These are phyloP conservation scores for Metschnikowia cubensis DNA, from an alignment of 805 yeast species.

Conservation along the genomic window DNA sequence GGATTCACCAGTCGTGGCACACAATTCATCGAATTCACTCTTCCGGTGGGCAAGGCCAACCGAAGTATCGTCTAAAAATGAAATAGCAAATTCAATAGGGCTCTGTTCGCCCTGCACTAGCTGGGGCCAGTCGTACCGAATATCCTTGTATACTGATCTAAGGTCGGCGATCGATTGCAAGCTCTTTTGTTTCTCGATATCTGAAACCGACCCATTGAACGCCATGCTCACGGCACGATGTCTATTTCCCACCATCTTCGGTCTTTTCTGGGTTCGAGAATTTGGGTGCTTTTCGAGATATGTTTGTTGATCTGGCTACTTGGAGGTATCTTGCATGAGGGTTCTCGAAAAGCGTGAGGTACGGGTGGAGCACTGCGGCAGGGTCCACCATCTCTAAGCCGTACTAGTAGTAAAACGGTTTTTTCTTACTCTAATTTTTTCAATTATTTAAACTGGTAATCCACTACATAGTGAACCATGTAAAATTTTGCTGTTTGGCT, in stretches of 20 bases:
- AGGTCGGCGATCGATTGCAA: conserved; percentile 26
- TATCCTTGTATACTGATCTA: conserved; percentile 32
- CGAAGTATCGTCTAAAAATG: conserved; percentile 79
- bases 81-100: conserved; percentile 81
- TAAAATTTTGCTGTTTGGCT: too few relatives aligned
- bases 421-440: too few relatives aligned
- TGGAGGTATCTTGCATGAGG: not conserved
- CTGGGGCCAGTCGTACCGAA: conserved; percentile 44
- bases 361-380: conserved; percentile 1
- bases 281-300: not conserved
- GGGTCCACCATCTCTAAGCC: not conserved
- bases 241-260: conserved; percentile 19
- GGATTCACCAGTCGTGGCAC: conserved; percentile 51
- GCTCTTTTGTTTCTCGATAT: conserved; percentile 16
- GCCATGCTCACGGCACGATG: conserved; percentile 24
- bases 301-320: not conserved
- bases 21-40: conserved; percentile 61
- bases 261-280: not conserved
- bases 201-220: conserved; percentile 18
- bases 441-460: not conserved
- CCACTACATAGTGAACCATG: too few relatives aligned
- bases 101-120: conserved; percentile 49
- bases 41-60: conserved; percentile 82
- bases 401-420: not conserved
- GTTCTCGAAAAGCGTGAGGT: conserved; percentile 6